These are phyloP conservation scores for Sambucus nigra DNA, from an alignment of 129 eudicot species.

Conservation along the genomic window DNA sequence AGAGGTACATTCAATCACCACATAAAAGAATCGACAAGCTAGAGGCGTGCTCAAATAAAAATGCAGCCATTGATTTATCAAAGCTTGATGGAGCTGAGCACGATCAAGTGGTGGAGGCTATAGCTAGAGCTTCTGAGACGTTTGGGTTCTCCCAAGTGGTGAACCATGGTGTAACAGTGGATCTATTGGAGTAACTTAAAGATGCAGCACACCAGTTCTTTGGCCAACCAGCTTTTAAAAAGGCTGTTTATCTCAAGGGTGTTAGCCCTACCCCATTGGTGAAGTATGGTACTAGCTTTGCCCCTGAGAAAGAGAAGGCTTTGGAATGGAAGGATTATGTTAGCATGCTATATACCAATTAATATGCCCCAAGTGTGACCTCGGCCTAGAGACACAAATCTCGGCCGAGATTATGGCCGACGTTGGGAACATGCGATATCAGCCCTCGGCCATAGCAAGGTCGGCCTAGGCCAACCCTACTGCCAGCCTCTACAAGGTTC, in stretches of 20 bases:
- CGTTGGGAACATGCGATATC: no score
- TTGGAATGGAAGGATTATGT: conserved; percentile 38
- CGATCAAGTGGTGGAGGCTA: conserved; percentile 31
- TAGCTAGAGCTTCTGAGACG: conserved; percentile 33
- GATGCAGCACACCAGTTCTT: conserved; percentile 30
- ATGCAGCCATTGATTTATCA: conserved; percentile 30
- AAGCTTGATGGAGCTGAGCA: conserved; percentile 33
- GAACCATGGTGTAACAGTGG: conserved; percentile 39
- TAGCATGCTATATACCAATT: conserved; percentile 32
- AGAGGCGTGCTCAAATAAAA: neutral
- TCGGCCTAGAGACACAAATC: no score
- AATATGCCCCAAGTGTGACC: no score
- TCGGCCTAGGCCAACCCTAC: no score
- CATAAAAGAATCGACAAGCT: conserved; percentile 14
- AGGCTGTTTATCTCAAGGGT: conserved; percentile 34
- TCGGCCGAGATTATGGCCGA: no score
- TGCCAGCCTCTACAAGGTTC: no score
- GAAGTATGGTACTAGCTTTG: conserved; percentile 40
- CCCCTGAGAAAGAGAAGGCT: conserved; percentile 34
- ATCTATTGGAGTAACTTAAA: conserved; percentile 32
- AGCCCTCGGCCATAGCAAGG: no score
- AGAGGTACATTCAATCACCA: conserved; percentile 30
- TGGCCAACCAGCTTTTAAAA: conserved; percentile 25
- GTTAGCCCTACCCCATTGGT: conserved; percentile 33
- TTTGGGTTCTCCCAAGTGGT: conserved; percentile 46